These are phyloP conservation scores for Fagus sylvatica DNA, from an alignment of 306 rosid species.

Conservation along the genomic window DNA sequence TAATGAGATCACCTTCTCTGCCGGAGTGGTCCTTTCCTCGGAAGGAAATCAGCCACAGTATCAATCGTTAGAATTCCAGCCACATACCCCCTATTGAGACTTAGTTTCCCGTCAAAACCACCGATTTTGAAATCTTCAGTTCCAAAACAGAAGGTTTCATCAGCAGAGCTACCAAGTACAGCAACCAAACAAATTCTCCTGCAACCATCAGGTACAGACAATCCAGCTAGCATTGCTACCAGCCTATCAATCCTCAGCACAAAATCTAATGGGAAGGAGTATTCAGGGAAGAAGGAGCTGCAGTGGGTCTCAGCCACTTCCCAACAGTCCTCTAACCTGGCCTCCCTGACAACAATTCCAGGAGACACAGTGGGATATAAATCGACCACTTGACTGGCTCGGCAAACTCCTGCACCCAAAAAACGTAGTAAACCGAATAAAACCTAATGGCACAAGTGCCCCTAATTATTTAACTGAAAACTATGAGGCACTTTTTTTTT, in stretches of 20 bases:
- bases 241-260: slow-evolving; percentile 85
- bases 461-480: not conserved
- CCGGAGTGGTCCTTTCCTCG: slow-evolving; percentile 75
- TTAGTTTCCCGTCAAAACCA: slow-evolving; percentile 68
- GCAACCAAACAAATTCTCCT: slow-evolving; percentile 87
- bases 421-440: slow-evolving; percentile 22
- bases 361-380: slow-evolving; percentile 77
- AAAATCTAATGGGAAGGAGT: slow-evolving; percentile 83
- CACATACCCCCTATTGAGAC: slow-evolving; percentile 85
- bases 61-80: slow-evolving; percentile 91
- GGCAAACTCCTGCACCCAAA: slow-evolving; percentile 68
- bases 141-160: slow-evolving; percentile 61
- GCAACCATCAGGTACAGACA: slow-evolving; percentile 78
- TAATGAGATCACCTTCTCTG: slow-evolving; percentile 68
- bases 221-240: slow-evolving; percentile 82
- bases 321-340: slow-evolving; percentile 95
- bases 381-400: slow-evolving; percentile 86
- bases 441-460: slow-evolving; percentile 4
- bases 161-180: slow-evolving; percentile 59
- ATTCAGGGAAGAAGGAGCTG: slow-evolving; percentile 95
- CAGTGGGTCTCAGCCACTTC: slow-evolving; percentile 99
- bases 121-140: slow-evolving; percentile 70
- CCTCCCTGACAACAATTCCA: slow-evolving; percentile 81
- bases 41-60: slow-evolving; percentile 94
- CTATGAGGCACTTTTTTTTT: too few species aligned